phyloP scores from a whole-genome alignment of 768 basidiomycete species.

The Tephrocybe sp. region DNA sequence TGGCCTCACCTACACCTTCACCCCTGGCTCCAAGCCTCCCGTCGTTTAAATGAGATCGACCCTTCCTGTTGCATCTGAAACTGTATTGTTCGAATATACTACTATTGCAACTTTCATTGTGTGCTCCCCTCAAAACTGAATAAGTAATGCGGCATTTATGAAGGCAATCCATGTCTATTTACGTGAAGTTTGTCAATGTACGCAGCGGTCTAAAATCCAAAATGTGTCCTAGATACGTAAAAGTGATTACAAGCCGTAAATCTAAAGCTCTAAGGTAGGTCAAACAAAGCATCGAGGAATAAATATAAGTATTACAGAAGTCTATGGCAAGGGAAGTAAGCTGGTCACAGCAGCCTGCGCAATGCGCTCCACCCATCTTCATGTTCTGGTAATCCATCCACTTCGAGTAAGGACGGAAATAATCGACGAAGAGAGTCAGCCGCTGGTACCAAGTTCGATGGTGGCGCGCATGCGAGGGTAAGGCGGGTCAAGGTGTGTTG shows the following conservation, averaged over 20 bases:
- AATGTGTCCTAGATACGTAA: too few relatives aligned
- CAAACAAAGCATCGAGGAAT: slow-evolving; percentile 4
- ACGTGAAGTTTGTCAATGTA: too few relatives aligned
- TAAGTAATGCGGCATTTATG: too few relatives aligned
- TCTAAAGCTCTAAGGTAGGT: background rate
- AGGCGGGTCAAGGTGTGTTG: slow-evolving; percentile 29
- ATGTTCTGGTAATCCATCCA: slow-evolving; percentile 33
- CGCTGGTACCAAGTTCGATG: slow-evolving; percentile 23
- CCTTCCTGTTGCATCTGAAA: too few relatives aligned
- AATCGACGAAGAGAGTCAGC: slow-evolving; percentile 28
- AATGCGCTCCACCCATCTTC: slow-evolving; percentile 26
- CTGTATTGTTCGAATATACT: too few relatives aligned
- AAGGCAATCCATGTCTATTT: too few relatives aligned
- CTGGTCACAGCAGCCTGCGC: slow-evolving; percentile 6
- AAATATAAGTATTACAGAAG: slow-evolving; percentile 1
- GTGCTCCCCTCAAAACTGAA: background rate
- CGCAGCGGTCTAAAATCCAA: too few relatives aligned
- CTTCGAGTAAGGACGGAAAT: slow-evolving; percentile 36
- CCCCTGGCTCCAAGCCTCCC: slow-evolving; percentile 77
- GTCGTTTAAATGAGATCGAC: slow-evolving; percentile 41
- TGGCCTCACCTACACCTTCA: slow-evolving; percentile 83
- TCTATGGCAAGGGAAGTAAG: slow-evolving; percentile 1
- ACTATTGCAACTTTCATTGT: background rate
- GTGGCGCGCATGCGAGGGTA: slow-evolving; percentile 29
- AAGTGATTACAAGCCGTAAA: too few relatives aligned